These are phyloP conservation scores for Tulasnella calospora DNA, from an alignment of 768 basidiomycete genomes.

Conservation along the genomic window DNA sequence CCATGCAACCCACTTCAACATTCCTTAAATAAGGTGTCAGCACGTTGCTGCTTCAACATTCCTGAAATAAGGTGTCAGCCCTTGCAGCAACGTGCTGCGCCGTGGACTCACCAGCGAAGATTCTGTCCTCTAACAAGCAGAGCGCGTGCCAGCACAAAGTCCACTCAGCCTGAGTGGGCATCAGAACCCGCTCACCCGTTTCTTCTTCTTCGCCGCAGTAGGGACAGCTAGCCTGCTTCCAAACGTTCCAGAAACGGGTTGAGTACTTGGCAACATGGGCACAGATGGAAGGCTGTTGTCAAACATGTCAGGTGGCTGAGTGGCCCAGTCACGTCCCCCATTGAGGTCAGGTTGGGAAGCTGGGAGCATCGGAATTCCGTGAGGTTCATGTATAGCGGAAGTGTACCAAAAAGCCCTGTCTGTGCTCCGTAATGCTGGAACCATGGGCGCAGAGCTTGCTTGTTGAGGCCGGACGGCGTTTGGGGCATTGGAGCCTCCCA, in stretches of 20 bases:
- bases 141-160: not conserved
- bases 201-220: not conserved
- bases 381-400: not conserved
- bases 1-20: not conserved
- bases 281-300: not conserved
- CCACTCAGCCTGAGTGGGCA: not conserved
- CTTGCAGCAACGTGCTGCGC: not conserved
- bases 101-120: not conserved
- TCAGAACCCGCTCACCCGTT: not conserved
- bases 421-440: not conserved
- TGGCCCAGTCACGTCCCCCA: not conserved
- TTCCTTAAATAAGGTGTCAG: not conserved
- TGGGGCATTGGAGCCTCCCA: not conserved
- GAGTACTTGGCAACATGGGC: not conserved
- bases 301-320: not conserved
- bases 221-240: not conserved
- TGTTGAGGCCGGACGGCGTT: not conserved
- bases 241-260: not conserved
- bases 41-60: no score
- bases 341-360: not conserved
- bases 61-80: no score
- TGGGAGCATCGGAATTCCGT: not conserved
- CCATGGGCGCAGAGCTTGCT: not conserved
- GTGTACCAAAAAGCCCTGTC: not conserved
- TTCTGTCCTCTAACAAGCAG: not conserved